Base-by-base conservation (phyloP, 768 basidiomycete genomes). In the Coprinellus micaceus region DNA sequence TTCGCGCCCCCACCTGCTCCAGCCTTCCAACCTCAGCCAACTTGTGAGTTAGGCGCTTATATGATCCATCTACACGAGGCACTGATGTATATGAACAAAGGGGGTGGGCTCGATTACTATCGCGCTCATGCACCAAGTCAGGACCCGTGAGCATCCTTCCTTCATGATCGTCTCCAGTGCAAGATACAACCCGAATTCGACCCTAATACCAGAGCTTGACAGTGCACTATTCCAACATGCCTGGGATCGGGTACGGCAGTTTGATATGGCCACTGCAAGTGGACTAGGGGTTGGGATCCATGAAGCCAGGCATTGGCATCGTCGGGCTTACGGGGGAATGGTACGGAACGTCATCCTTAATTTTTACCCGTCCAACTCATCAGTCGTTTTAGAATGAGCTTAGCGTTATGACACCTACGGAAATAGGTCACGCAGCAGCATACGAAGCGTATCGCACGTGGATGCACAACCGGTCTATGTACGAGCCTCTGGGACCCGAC, bases 401-500 rank as follows among this genome's bases (percentile, higher is more conserved):
- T 17, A 69, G 67, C 51, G 67, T 70, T 41, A 73, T 89, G 70
- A 67, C 74, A 5, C 84, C 88, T 0, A 63, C 69, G 17, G 86
- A 89, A 56, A 77, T 91, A 17, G 89, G 89, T 0, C 81, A 85
- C 61, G 89, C 89, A 3, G 88, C 88, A 10, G 88, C 86, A 2
- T 90, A 88, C 64, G 88, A 90, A 67, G 87, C 88, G 0, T 84
- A 85, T 67, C 78, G 87, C 15, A 78, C 79, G 25, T 86, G 85
- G 82, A 81, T 82, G 50, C 77, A 82, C 61, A 81, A 84, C 60
- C 78, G 68, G 39, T 73, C 69, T 5, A 74, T 85, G 43, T 82
- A 84, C 55, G 79, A 82, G 48, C 81, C 82, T 15, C 61, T 87
- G 4, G 77, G 77, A 52, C 80, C 76, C 9, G 82, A 87, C 61